These are phyloP conservation scores for Boletus barrowsii DNA, from an alignment of 768 basidiomycete species.

Conservation along the genomic window DNA sequence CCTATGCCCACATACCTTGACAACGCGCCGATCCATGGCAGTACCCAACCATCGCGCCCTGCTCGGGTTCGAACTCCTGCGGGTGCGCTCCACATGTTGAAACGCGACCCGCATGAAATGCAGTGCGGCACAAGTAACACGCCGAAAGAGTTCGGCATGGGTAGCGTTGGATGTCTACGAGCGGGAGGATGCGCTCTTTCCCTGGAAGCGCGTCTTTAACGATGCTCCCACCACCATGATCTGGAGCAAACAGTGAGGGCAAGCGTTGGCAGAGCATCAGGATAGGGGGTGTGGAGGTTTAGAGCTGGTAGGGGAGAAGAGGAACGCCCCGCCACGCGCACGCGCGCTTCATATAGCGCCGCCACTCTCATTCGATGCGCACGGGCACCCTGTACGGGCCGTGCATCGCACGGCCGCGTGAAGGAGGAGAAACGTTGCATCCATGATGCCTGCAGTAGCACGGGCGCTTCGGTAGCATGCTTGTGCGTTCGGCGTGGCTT, in stretches of 20 bases:
- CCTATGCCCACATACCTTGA: too few species aligned
- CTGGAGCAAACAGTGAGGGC: conserved; percentile 10
- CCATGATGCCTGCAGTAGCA: conserved; percentile 11
- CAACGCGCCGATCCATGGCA: too few species aligned
- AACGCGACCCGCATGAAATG: conserved; percentile 58
- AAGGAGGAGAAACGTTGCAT: conserved; percentile 10
- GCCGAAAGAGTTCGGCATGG: conserved; percentile 37
- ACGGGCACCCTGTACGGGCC: neutral
- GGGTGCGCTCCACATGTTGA: conserved; percentile 9
- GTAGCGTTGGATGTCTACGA: conserved; percentile 48
- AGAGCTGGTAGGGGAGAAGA: neutral
- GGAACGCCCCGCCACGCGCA: neutral
- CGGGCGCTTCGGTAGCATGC: conserved; percentile 4
- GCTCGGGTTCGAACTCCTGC: too few species aligned
- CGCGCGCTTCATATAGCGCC: conserved; percentile 15
- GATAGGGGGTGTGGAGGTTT: neutral
- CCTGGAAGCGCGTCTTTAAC: conserved; percentile 26
- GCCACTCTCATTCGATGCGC: conserved; percentile 3
- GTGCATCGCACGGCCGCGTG: conserved; percentile 11
- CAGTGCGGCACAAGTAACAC: conserved; percentile 60
- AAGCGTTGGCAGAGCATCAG: conserved; percentile 16
- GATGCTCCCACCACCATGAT: conserved; percentile 2
- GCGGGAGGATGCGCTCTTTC: conserved; percentile 42
- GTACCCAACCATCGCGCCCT: too few species aligned
- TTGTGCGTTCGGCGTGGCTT: neutral